Percentiles rank a stretch among this genome's conserved stretches.
phyloP scores from a whole-genome alignment of 192 early-diverging fungal species.

The Coemansia sp. region DNA sequence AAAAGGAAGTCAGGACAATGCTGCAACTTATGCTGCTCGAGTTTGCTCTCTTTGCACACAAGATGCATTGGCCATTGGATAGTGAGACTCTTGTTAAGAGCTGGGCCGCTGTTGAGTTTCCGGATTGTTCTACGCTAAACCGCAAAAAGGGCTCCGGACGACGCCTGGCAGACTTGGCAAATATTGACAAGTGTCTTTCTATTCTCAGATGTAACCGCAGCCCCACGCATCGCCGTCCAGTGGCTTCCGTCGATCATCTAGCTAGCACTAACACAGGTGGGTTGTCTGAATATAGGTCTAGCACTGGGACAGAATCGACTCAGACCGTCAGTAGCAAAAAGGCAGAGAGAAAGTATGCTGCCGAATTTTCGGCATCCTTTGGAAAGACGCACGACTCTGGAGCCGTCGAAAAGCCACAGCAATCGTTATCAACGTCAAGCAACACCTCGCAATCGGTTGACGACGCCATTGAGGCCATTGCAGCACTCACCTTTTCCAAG shows the following conservation, averaged over 20 bases:
- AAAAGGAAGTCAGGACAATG: constrained; percentile 23
- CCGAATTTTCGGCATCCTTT: neutral
- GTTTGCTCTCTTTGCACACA: constrained; percentile 24
- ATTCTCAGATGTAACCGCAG: constrained; percentile 12
- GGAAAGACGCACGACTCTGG: neutral
- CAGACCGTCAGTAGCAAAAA: neutral
- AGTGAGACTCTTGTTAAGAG: constrained; percentile 11
- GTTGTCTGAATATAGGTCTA: neutral
- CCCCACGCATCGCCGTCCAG: neutral
- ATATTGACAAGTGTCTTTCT: constrained; percentile 20
- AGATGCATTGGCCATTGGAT: constrained; percentile 22
- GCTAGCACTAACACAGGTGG: neutral
- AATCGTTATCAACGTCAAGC: neutral
- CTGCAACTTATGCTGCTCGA: constrained; percentile 47
- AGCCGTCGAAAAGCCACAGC: neutral
- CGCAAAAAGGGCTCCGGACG: neutral
- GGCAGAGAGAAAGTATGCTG: neutral
- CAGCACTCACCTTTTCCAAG: neutral
- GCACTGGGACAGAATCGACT: neutral
- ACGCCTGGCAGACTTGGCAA: neutral
- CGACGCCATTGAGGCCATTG: constrained; percentile 9
- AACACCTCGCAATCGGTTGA: neutral
- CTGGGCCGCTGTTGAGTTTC: constrained; percentile 46
- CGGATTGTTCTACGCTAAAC: constrained; percentile 27
- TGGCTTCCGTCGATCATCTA: neutral